A percentile compares a stretch with the other conserved stretches of the same genome.
These are phyloP conservation scores for Aspergillus jensenii DNA, from an alignment of 2,329 filamentous ascomycete species.

Conservation along the genomic window DNA sequence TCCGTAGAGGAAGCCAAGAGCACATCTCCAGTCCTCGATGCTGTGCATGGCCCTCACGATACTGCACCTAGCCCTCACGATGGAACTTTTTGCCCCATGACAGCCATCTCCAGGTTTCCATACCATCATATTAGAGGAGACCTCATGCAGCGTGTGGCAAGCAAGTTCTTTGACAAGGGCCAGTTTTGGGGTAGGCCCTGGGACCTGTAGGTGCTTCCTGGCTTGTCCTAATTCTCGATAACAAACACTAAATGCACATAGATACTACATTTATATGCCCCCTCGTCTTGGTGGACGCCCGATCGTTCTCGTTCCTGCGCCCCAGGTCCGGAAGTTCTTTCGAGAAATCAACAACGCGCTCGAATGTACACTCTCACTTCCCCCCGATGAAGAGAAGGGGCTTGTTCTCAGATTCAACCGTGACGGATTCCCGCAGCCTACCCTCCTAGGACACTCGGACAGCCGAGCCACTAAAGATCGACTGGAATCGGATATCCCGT, in stretches of 20 bases:
- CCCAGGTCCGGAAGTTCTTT: conserved; percentile 66
- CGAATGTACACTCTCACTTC: conserved; percentile 57
- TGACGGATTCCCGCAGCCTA: conserved; percentile 62
- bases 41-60: conserved; percentile 9
- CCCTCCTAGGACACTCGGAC: conserved; percentile 62
- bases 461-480: conserved; percentile 45
- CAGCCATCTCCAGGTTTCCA: conserved; percentile 41
- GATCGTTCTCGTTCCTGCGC: conserved; percentile 65
- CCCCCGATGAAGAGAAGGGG: conserved; percentile 51
- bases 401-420: conserved; percentile 64
- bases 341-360: conserved; percentile 60
- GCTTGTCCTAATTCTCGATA: neutral
- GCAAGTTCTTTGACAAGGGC: conserved; percentile 40
- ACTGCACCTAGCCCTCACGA: conserved; percentile 10
- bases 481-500: conserved; percentile 36
- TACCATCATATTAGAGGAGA: conserved; percentile 42
- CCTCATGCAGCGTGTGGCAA: conserved; percentile 33
- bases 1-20: neutral
- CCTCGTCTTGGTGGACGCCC: conserved; percentile 49
- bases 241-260: conserved; percentile 29
- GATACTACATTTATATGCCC: conserved; percentile 67
- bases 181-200: conserved; percentile 60
- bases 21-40: neutral
- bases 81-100: conserved; percentile 40
- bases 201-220: conserved; percentile 66